Conservation (phyloP, 2,329 filamentous ascomycete genomes). For the Fusarium sp. region DNA sequence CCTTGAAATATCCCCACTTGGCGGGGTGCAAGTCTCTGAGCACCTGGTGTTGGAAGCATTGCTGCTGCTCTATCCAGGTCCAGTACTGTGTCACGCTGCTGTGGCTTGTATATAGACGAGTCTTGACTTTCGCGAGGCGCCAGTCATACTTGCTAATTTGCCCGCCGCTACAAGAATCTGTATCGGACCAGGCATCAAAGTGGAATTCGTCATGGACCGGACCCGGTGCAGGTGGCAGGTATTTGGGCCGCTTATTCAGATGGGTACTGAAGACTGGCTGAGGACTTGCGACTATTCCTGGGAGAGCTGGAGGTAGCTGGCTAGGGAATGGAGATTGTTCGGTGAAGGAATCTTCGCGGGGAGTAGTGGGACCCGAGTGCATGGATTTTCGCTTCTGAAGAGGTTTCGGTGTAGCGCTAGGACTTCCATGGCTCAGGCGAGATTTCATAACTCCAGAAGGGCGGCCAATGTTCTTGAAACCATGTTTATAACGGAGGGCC, state of each 20-base stretch:
- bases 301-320: conserved; percentile 23
- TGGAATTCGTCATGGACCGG: conserved; percentile 54
- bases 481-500: conserved; percentile 61
- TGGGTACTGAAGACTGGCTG: conserved; percentile 31
- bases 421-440: conserved; percentile 41
- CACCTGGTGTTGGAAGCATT: conserved; percentile 65
- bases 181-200: conserved; percentile 61
- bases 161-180: conserved; percentile 62
- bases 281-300: neutral
- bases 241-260: conserved; percentile 45
- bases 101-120: conserved; percentile 58
- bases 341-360: conserved; percentile 44
- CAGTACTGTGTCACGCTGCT: conserved; percentile 65
- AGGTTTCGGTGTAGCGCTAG: conserved; percentile 40
- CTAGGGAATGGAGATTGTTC: conserved; percentile 45
- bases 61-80: conserved; percentile 59
- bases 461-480: conserved; percentile 67
- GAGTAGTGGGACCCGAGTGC: conserved; percentile 46
- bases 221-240: conserved; percentile 29
- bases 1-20: conserved; percentile 62
- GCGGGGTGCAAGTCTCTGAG: conserved; percentile 58
- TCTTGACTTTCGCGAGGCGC: conserved; percentile 65
- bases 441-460: conserved; percentile 60
- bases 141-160: conserved; percentile 60
- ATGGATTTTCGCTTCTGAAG: conserved; percentile 51